Evolutionary conservation across 768 basidiomycete species (phyloP).

Genomic region (Mycena kentingensis): DNA sequence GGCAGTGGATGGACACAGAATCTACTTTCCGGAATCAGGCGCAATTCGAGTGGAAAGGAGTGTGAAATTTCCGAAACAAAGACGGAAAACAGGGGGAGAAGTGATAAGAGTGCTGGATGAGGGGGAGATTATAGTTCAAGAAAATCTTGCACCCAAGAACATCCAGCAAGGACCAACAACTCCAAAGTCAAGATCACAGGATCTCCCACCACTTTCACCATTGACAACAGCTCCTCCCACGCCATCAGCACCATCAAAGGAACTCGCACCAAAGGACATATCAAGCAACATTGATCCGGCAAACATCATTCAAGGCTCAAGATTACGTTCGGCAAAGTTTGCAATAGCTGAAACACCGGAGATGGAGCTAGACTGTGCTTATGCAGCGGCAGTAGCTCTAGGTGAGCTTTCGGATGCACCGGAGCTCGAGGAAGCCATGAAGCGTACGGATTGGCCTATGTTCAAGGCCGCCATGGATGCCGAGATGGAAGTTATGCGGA

Average conservation of each 20-base stretch:
- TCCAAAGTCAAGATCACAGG: neutral
- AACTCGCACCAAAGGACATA: conserved; percentile 9
- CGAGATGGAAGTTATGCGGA: conserved; percentile 12
- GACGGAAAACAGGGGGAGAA: conserved; percentile 1
- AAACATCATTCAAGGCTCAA: conserved; percentile 11
- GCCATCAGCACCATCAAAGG: neutral
- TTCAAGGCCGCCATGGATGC: conserved; percentile 6
- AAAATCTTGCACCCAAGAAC: conserved; percentile 6
- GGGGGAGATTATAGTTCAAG: conserved; percentile 15
- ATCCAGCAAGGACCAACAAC: conserved; percentile 19
- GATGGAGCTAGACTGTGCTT: conserved; percentile 2
- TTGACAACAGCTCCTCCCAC: conserved; percentile 15
- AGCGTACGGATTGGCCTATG: conserved; percentile 4
- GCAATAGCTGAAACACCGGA: neutral
- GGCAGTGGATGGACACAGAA: too few species aligned
- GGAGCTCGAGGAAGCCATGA: conserved; percentile 11
- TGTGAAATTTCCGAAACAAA: conserved; percentile 25
- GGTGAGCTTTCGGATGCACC: conserved; percentile 4
- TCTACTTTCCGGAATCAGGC: too few species aligned
- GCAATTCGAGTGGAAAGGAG: conserved; percentile 33
- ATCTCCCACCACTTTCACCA: neutral
- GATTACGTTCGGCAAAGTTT: conserved; percentile 6
- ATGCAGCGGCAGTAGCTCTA: conserved; percentile 4
- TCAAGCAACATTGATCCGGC: conserved; percentile 5
- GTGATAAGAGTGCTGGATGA: conserved; percentile 20